phyloP scores from a whole-genome alignment of 208 protist species.

The Crithidia brevicula region DNA sequence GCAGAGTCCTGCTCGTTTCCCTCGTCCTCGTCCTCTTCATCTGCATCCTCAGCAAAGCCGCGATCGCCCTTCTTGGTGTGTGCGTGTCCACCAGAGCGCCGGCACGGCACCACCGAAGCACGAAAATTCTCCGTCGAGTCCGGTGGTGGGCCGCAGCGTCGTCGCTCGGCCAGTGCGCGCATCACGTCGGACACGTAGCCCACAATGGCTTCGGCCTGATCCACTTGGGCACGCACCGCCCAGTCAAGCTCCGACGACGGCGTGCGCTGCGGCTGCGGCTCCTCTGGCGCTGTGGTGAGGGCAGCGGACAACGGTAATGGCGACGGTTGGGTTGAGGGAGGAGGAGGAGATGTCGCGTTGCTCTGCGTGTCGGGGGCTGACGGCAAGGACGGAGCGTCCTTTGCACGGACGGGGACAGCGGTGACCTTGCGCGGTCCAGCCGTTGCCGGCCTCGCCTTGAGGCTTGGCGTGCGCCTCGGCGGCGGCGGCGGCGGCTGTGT shows the following conservation, averaged over 20 bases:
- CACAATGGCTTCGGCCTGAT: slow-evolving; percentile 66
- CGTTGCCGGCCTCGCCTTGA: slow-evolving; percentile 1
- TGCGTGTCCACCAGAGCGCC: slow-evolving; percentile 11
- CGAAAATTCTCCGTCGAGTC: slow-evolving; percentile 48
- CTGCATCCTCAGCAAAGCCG: not conserved
- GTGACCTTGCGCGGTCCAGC: not conserved
- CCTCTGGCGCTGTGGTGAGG: not conserved
- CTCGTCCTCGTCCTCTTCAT: not conserved
- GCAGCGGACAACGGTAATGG: not conserved
- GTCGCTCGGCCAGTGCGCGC: slow-evolving; percentile 44
- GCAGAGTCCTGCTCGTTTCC: slow-evolving; percentile 5
- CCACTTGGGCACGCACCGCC: slow-evolving; percentile 26
- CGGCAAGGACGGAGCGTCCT: not conserved
- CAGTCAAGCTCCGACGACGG: slow-evolving; percentile 7
- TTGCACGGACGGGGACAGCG: not conserved
- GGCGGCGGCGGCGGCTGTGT: not conserved
- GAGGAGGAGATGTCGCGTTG: not conserved
- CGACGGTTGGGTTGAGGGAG: not conserved
- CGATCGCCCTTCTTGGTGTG: not conserved
- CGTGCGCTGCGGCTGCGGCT: not conserved
- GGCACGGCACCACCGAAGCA: slow-evolving; percentile 46
- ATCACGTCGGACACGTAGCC: slow-evolving; percentile 60
- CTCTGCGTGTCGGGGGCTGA: not conserved
- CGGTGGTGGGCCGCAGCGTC: slow-evolving; percentile 54
- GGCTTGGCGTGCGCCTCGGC: not conserved